Evolutionary conservation across 1,139 yeast species (phyloP), one percentile per base, ranked within the genome.

Genomic region (Saccharomyces hybrid): DNA sequence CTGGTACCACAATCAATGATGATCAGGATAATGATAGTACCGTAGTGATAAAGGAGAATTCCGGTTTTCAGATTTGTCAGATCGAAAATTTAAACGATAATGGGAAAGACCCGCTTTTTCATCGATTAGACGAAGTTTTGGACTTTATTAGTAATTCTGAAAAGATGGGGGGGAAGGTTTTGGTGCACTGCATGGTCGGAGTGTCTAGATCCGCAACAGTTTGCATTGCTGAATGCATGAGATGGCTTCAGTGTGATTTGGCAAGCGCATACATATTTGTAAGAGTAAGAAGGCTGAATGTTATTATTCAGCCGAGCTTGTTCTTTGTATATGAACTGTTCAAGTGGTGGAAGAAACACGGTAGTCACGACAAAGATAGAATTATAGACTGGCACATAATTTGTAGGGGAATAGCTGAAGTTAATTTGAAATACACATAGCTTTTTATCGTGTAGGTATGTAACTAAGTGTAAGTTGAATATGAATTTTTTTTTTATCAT

Each of bases 141-240:
- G 64, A 71, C 0, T 79, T 79, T 56, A 74, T 78, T 46, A 76
- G 77, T 32, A 71, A 70, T 28, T 73, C 75, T 44, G 68, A 72
- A 57, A 54, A 66, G 32, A 59, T 64, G 1, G 67, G 63, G 29
- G 80, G 76, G 47, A 81, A 77, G 42, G 84, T 88, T 0, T 72
- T 90, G 53, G 89, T 88, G 16, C 96, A 90, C 67, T 90, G 97
- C 67, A 84, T 89, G 64, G 95, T 88, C 54, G 97, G 97, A 1
- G 96, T 90, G 3, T 88, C 96, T 0, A 75, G 97, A 55, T 85
- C 95, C 26, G 97, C 96, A 0, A 84, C 96, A 0, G 86, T 91
- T 46, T 86, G 95, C 60, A 88, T 90, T 59, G 96, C 97, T 2
- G 91, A 88, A 65, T 85, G 88, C 55, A 89, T 90, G 96, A 84